phyloP scores from a whole-genome alignment of 164 flowering plant species.

The Vitis riparia region DNA sequence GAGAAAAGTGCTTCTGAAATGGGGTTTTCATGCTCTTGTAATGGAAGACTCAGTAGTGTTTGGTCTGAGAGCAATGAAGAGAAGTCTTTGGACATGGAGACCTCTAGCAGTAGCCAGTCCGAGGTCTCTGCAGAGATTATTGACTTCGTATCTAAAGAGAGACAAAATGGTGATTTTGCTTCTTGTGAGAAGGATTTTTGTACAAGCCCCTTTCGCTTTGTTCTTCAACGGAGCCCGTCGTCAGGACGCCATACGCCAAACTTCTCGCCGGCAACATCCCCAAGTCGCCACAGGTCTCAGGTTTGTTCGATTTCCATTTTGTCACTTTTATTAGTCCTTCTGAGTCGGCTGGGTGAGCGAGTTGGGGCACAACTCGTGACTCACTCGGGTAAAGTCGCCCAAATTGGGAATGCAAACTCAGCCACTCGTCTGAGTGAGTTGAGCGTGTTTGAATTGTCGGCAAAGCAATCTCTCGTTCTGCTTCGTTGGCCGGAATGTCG shows the following conservation, averaged over 20 bases:
- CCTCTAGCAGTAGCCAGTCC: constrained; percentile 33
- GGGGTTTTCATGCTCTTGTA: constrained; percentile 36
- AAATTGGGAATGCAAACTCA: constrained; percentile 14
- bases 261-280: constrained; percentile 62
- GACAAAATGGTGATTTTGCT: constrained; percentile 18
- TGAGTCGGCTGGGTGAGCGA: too few species aligned
- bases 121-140: constrained; percentile 26
- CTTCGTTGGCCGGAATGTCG: constrained; percentile 26
- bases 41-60: constrained; percentile 47
- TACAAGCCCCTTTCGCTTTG: constrained; percentile 63
- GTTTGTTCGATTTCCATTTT: constrained; percentile 26
- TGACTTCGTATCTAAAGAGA: constrained; percentile 12
- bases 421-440: constrained; percentile 15
- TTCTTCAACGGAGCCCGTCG: constrained; percentile 37
- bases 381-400: too few species aligned
- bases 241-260: constrained; percentile 51
- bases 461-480: constrained; percentile 13
- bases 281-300: constrained; percentile 38
- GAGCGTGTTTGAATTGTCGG: constrained; percentile 25
- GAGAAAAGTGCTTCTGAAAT: constrained; percentile 18
- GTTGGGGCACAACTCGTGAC: too few species aligned
- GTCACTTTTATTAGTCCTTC: not conserved
- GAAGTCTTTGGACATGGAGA: constrained; percentile 55
- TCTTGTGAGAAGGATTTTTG: constrained; percentile 27
- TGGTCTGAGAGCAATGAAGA: constrained; percentile 69